Conservation (phyloP, 2,329 filamentous ascomycete species). For the Penicillium expansum region DNA sequence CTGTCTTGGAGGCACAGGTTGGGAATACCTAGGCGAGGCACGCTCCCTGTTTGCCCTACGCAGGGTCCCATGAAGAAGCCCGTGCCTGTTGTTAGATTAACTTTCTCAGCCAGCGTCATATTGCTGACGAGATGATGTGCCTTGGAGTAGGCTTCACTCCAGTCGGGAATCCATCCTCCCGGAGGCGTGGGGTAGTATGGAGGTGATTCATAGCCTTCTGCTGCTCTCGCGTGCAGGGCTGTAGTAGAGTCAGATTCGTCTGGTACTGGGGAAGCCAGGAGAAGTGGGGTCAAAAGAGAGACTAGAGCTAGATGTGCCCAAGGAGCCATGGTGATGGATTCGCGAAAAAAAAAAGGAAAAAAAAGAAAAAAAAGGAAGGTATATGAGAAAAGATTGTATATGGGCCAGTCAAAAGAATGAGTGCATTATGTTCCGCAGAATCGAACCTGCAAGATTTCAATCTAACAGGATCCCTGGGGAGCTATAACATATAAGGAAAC, state of each 20-base stretch:
- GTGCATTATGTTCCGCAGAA: background rate
- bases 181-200: constrained; percentile 72
- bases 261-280: constrained; percentile 11
- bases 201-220: constrained; percentile 34
- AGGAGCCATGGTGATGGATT: constrained; percentile 16
- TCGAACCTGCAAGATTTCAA: background rate
- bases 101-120: constrained; percentile 79
- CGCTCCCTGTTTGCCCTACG: constrained; percentile 73
- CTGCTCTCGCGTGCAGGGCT: constrained; percentile 17
- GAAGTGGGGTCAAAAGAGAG: constrained; percentile 13
- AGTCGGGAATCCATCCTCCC: constrained; percentile 67
- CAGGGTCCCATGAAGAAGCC: constrained; percentile 72
- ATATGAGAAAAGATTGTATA: background rate
- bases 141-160: constrained; percentile 68
- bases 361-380: too few species aligned
- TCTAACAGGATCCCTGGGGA: background rate
- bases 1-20: constrained; percentile 71
- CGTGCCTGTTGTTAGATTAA: constrained; percentile 70
- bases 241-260: constrained; percentile 1
- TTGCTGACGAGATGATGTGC: constrained; percentile 66
- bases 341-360: background rate
- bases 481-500: background rate
- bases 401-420: constrained; percentile 2
- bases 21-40: constrained; percentile 66
- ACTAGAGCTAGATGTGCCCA: constrained; percentile 19